phyloP scores from a whole-genome alignment of 768 basidiomycete species.

The Boletus speciosus region DNA sequence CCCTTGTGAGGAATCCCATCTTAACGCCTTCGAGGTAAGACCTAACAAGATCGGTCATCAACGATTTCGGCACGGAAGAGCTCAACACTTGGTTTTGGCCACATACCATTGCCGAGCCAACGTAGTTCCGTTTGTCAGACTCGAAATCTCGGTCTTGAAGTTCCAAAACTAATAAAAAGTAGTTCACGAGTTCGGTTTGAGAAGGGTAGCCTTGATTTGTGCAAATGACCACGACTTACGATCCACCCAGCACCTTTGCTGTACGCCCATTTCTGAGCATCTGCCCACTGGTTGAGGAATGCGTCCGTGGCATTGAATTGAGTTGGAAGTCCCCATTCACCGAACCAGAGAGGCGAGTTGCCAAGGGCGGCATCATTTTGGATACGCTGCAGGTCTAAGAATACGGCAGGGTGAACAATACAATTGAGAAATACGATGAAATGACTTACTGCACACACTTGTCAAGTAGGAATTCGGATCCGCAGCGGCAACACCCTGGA shows the following conservation, averaged over 20 bases:
- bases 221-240: constrained; percentile 36
- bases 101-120: constrained; percentile 64
- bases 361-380: constrained; percentile 42
- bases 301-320: constrained; percentile 60
- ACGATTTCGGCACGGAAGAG: neutral
- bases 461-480: constrained; percentile 62
- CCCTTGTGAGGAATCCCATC: constrained; percentile 57
- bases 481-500: constrained; percentile 65
- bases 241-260: constrained; percentile 63
- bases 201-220: neutral
- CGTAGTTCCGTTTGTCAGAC: constrained; percentile 39
- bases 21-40: constrained; percentile 63
- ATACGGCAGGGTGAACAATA: neutral
- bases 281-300: constrained; percentile 67
- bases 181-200: neutral
- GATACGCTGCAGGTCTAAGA: constrained; percentile 57
- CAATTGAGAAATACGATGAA: neutral
- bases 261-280: constrained; percentile 69
- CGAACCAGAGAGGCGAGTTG: constrained; percentile 52
- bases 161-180: constrained; percentile 54
- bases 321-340: constrained; percentile 62
- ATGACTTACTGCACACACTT: constrained; percentile 62
- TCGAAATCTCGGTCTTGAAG: constrained; percentile 66
- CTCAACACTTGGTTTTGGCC: neutral
- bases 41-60: constrained; percentile 38